These are phyloP conservation scores for Epichloe uncinata DNA, from an alignment of 2,329 filamentous ascomycete species.

Conservation along the genomic window DNA sequence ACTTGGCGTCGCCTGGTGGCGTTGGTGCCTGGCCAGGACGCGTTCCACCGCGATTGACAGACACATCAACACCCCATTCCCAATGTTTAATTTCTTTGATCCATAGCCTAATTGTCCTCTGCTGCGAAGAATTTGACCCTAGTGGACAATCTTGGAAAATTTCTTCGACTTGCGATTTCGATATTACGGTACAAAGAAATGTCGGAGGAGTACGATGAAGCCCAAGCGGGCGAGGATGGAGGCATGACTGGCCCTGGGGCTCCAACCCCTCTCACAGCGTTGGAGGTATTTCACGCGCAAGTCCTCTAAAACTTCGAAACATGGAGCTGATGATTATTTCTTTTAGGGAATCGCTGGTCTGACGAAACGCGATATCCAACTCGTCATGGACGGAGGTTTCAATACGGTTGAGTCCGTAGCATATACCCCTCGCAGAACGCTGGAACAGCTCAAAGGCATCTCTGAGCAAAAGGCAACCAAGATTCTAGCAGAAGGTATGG, in stretches of 20 bases:
- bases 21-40: constrained; percentile 18
- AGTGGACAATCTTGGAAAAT: background rate
- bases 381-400: constrained; percentile 82
- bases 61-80: background rate
- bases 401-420: constrained; percentile 94
- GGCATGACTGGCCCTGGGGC: constrained; percentile 73
- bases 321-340: background rate
- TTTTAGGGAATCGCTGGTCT: constrained; percentile 69
- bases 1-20: constrained; percentile 22
- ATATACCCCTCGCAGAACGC: constrained; percentile 68
- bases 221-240: constrained; percentile 53
- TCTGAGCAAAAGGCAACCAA: constrained; percentile 94
- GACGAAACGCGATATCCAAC: constrained; percentile 89
- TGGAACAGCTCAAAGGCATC: constrained; percentile 96
- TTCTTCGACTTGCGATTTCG: background rate
- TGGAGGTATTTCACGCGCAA: constrained; percentile 52
- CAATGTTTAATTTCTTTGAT: background rate
- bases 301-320: background rate
- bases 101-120: background rate
- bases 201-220: constrained; percentile 51
- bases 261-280: constrained; percentile 72
- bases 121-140: background rate
- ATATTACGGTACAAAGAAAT: constrained; percentile 17
- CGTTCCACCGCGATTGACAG: constrained; percentile 12
- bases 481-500: constrained; percentile 70